Evolutionary conservation across 139 green algal species (phyloP).

Genomic region (Picochlorum sp.): DNA sequence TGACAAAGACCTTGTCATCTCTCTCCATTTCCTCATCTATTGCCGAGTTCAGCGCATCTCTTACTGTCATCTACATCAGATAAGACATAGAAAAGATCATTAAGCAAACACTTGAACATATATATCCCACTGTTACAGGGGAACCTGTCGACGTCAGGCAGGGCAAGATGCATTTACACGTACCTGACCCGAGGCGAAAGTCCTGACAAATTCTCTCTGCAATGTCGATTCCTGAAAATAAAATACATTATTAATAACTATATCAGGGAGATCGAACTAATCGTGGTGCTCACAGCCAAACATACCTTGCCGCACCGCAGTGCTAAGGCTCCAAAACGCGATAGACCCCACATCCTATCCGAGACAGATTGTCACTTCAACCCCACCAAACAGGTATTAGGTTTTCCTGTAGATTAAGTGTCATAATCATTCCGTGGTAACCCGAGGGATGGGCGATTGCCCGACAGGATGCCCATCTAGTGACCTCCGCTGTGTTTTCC

Average conservation of each 20-base stretch:
- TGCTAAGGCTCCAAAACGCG: constrained; percentile 2
- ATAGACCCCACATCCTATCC: not conserved
- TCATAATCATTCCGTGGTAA: too few relatives aligned
- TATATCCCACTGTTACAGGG: too few relatives aligned
- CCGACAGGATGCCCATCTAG: too few relatives aligned
- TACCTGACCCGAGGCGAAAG: constrained; percentile 25
- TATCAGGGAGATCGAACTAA: not conserved
- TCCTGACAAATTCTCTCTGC: constrained; percentile 8
- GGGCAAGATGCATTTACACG: not conserved
- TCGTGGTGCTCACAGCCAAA: not conserved
- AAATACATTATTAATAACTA: not conserved
- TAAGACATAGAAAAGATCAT: not conserved
- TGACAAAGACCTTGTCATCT: constrained; percentile 88
- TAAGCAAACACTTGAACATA: not conserved
- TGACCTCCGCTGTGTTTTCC: too few relatives aligned
- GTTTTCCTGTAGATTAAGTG: too few relatives aligned
- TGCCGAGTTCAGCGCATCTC: constrained; percentile 93
- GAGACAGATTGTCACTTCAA: too few relatives aligned
- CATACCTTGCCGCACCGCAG: constrained; percentile 8
- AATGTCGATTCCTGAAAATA: not conserved
- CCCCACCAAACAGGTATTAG: too few relatives aligned
- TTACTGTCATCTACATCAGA: constrained; percentile 79
- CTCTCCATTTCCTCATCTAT: constrained; percentile 94
- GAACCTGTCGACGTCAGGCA: not conserved
- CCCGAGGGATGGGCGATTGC: too few relatives aligned